Percentiles rank a stretch among this genome's conserved stretches.
Conservation (phyloP, 495 filamentous ascomycete species). For the Penicillium coprophilum region DNA sequence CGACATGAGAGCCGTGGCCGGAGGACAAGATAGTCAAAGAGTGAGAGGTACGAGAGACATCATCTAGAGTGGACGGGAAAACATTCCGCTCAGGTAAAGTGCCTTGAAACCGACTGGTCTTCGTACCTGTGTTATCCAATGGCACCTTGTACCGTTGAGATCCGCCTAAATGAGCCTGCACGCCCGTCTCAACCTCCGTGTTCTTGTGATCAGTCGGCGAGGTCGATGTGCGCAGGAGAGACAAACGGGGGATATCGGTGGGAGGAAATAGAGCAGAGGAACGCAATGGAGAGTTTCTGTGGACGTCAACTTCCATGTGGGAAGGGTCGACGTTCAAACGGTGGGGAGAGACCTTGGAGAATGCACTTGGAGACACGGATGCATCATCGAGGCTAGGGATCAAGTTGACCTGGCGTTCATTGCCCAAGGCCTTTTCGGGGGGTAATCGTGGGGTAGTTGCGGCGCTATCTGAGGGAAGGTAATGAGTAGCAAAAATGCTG, state of each 20-base stretch:
- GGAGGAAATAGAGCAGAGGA: constrained; percentile 34
- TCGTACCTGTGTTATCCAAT: constrained; percentile 28
- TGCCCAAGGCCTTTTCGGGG: constrained; percentile 35
- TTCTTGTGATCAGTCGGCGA: constrained; percentile 31
- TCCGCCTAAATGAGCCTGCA: constrained; percentile 12
- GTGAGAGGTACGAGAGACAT: constrained; percentile 25
- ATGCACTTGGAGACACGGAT: constrained; percentile 35
- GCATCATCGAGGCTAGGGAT: constrained; percentile 36
- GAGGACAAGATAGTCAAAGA: constrained; percentile 20
- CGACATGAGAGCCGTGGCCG: constrained; percentile 20
- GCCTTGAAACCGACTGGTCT: constrained; percentile 20
- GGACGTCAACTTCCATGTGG: constrained; percentile 49
- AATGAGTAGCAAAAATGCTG: constrained; percentile 64
- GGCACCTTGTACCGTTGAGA: constrained; percentile 18
- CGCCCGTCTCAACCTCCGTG: constrained; percentile 17
- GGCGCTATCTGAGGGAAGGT: constrained; percentile 51
- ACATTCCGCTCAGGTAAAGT: constrained; percentile 29
- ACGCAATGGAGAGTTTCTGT: constrained; percentile 38
- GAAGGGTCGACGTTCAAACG: constrained; percentile 34
- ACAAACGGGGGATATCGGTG: constrained; percentile 27
- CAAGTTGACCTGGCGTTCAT: constrained; percentile 33
- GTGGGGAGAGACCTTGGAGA: constrained; percentile 41
- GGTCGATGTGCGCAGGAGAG: constrained; percentile 32
- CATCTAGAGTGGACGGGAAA: constrained; percentile 35
- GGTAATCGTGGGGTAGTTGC: constrained; percentile 50